Base-by-base conservation (phyloP, 2,329 filamentous ascomycete genomes). In the Metarhizium anisopliae region DNA sequence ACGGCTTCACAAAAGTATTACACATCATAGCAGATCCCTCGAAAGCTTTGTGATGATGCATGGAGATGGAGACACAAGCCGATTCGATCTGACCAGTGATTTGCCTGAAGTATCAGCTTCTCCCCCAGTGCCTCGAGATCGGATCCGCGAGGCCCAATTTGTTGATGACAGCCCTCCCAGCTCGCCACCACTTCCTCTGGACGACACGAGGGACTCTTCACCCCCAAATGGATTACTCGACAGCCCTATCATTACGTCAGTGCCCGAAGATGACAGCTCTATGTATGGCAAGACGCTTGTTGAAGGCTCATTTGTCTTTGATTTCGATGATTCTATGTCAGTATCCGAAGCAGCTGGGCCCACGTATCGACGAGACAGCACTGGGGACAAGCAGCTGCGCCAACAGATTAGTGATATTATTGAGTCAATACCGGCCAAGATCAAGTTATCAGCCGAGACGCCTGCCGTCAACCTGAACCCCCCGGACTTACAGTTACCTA, bases 331-430 rank as follows among this genome's bases (percentile, higher is more conserved):
- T 50, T 69, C 70, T 0, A 64, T 68, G 49, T 68, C 68, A 4
- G 60, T 67, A 6, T 66, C 67, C 0, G 70, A 71, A 54, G 55
- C 65, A 29, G 55, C 62, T 2, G 56, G 61, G 29, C 55, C 63
- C 2, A 61, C 63, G 35, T 57, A 64, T 18, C 65, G 65, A 16
- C 62, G 67, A 38, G 66, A 69, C 4, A 72, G 71, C 55, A 72
- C 70, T 53, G 73, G 78, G 0, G 83, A 87, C 59, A 85, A 90
- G 60, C 82, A 89, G 55, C 77, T 95, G 14, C 88, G 90, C 61
- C 83, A 85, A 59, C 90, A 92, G 66, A 92, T 95, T 51, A 87
- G 83, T 64, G 83, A 87, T 53, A 88, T 95, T 56, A 79, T 95
- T 43, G 83, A 84, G 56, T 86, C 80, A 20, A 89, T 95, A 59